Percentiles rank a stretch among this genome's conserved stretches.
Conservation (phyloP, 139 green algal species). For the Chlorella sp. region DNA sequence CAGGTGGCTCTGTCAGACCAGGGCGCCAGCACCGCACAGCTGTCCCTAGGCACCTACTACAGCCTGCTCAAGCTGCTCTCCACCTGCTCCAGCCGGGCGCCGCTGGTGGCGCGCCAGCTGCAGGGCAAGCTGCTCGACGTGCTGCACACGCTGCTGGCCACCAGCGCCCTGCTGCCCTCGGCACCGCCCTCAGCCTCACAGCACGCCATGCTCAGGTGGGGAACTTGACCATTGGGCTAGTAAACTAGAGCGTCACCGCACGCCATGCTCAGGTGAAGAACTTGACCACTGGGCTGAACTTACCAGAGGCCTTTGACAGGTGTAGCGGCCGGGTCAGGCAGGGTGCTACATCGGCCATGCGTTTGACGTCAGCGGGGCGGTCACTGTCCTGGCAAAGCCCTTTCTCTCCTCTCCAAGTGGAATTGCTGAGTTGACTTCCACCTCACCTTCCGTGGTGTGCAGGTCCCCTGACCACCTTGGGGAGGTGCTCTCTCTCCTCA, state of each 20-base stretch:
- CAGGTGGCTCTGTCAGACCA: constrained; percentile 19
- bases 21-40: constrained; percentile 57
- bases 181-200: constrained; percentile 12
- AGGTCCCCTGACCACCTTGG: too few relatives aligned
- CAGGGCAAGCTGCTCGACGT: constrained; percentile 22
- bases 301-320: too few relatives aligned
- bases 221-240: too few relatives aligned
- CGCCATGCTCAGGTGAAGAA: constrained; percentile 71
- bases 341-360: too few relatives aligned
- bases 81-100: constrained; percentile 47
- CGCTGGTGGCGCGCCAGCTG: constrained; percentile 59
- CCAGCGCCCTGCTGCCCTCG: constrained; percentile 45
- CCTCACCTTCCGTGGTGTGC: too few relatives aligned
- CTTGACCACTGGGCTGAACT: too few relatives aligned
- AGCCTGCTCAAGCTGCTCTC: constrained; percentile 73
- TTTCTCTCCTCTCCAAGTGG: too few relatives aligned
- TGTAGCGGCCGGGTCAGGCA: too few relatives aligned
- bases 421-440: too few relatives aligned
- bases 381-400: too few relatives aligned
- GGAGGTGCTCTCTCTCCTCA: constrained; percentile 69
- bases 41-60: constrained; percentile 74
- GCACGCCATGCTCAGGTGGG: constrained; percentile 59
- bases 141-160: constrained; percentile 28
- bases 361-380: too few relatives aligned
- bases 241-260: constrained; percentile 20